Evolutionary conservation across 371 early-diverging fungal species (phyloP).

Genomic region (Mucor piriformis): DNA sequence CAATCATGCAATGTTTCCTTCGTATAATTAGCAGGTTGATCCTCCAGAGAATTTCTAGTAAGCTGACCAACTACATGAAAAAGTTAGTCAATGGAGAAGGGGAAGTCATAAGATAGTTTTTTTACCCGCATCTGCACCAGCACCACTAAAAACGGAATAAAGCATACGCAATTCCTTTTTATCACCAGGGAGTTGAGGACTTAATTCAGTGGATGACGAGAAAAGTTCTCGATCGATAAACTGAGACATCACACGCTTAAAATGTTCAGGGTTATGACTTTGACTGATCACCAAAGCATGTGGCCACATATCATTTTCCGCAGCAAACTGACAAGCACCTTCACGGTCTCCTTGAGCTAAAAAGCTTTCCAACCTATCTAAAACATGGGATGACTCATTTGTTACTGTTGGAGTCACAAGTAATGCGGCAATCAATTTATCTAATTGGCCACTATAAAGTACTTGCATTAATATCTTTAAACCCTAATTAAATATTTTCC

Average conservation of each 20-base stretch:
- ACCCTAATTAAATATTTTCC: neutral
- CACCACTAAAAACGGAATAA: conserved; percentile 75
- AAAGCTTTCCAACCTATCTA: conserved; percentile 60
- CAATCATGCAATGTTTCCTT: conserved; percentile 58
- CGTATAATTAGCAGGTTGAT: neutral
- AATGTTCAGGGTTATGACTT: conserved; percentile 61
- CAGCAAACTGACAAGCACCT: conserved; percentile 74
- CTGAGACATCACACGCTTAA: conserved; percentile 72
- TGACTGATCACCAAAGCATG: conserved; percentile 90
- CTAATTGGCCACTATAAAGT: conserved; percentile 13
- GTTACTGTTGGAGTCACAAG: conserved; percentile 3
- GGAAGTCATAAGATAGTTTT: neutral
- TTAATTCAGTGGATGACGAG: conserved; percentile 15
- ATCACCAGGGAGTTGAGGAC: conserved; percentile 37
- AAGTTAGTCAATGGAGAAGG: no score
- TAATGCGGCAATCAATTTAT: conserved; percentile 25
- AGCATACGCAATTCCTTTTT: conserved; percentile 70
- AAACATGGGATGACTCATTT: conserved; percentile 17
- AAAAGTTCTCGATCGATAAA: conserved; percentile 67
- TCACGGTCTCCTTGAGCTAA: conserved; percentile 76
- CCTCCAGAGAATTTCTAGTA: conserved; percentile 14
- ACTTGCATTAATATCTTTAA: neutral
- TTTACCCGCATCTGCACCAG: conserved; percentile 58
- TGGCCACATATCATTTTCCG: conserved; percentile 76
- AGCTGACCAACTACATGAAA: conserved; percentile 32